A percentile compares a stretch with the other conserved stretches of the same genome.
These are phyloP conservation scores for Aegilops bicornis DNA, from an alignment of 176 grass and related monocot species.

Conservation along the genomic window DNA sequence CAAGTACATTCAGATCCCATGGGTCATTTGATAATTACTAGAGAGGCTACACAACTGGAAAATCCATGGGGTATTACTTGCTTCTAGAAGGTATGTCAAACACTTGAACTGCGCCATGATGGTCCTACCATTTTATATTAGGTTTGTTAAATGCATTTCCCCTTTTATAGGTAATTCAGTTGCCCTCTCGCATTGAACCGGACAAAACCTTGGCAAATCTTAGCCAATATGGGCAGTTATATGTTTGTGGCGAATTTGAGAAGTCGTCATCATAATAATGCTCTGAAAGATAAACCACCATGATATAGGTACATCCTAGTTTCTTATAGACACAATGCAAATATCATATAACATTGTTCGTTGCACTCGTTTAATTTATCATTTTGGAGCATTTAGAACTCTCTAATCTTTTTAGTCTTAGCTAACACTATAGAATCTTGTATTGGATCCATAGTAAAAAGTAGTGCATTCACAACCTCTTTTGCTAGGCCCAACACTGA, in stretches of 20 bases:
- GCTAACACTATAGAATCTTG: too few species aligned
- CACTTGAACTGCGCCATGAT: background rate
- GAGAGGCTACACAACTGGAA: conserved; percentile 43
- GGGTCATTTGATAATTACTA: background rate
- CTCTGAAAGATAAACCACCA: background rate
- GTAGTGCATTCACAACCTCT: too few species aligned
- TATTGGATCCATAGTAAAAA: too few species aligned
- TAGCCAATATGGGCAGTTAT: background rate
- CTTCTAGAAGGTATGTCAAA: conserved; percentile 40
- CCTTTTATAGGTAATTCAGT: background rate
- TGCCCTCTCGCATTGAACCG: background rate
- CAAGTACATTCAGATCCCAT: background rate
- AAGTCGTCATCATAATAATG: background rate
- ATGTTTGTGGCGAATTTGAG: background rate
- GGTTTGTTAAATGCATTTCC: background rate
- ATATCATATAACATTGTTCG: too few species aligned
- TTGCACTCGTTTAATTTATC: too few species aligned
- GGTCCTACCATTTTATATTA: background rate
- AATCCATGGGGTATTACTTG: conserved; percentile 82
- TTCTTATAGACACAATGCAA: too few species aligned
- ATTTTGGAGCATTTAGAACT: too few species aligned
- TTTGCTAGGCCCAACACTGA: too few species aligned
- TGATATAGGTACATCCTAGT: background rate
- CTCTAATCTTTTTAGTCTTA: too few species aligned
- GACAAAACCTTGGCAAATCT: background rate